A percentile compares a stretch with the other conserved stretches of the same genome.
phyloP scores from a whole-genome alignment of 192 early-diverging fungal genomes.

The Coemansia sp. region DNA sequence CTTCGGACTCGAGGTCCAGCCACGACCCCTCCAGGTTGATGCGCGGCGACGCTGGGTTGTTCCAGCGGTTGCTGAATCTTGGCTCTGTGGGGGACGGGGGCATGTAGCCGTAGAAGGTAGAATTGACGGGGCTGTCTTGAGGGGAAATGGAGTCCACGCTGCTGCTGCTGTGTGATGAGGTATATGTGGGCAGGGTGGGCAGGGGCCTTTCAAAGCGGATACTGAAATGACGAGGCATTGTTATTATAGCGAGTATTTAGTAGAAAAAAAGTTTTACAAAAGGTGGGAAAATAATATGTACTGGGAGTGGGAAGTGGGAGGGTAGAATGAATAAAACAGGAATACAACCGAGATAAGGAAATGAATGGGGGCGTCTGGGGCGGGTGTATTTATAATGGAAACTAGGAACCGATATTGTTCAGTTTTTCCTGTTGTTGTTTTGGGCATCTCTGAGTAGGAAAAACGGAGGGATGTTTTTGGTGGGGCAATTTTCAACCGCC shows the following conservation, averaged over 20 bases:
- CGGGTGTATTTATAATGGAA: not conserved
- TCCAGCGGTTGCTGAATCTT: not conserved
- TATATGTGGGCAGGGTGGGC: not conserved
- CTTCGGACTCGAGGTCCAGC: conserved; percentile 37
- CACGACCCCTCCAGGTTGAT: conserved; percentile 37
- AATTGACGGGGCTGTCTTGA: not conserved
- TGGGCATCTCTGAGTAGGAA: not conserved
- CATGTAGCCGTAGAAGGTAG: not conserved
- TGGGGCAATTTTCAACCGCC: not conserved
- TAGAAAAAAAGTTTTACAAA: not conserved
- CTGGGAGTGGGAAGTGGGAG: not conserved
- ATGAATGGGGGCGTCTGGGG: not conserved
- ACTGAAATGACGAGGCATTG: not conserved
- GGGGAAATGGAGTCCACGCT: not conserved
- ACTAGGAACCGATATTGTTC: too few relatives aligned
- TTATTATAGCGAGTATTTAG: too few relatives aligned
- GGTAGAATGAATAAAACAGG: not conserved
- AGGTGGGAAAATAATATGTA: not conserved
- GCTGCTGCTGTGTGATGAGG: not conserved
- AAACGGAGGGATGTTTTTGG: not conserved
- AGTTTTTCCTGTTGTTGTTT: not conserved
- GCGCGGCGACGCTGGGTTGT: conserved; percentile 6
- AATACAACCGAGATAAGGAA: not conserved
- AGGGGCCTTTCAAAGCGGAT: not conserved
- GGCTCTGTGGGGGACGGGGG: not conserved